A percentile compares a stretch with the other conserved stretches of the same genome.
Evolutionary conservation across 768 basidiomycete genomes (phyloP).

Genomic region (Clavaria fumosa): DNA sequence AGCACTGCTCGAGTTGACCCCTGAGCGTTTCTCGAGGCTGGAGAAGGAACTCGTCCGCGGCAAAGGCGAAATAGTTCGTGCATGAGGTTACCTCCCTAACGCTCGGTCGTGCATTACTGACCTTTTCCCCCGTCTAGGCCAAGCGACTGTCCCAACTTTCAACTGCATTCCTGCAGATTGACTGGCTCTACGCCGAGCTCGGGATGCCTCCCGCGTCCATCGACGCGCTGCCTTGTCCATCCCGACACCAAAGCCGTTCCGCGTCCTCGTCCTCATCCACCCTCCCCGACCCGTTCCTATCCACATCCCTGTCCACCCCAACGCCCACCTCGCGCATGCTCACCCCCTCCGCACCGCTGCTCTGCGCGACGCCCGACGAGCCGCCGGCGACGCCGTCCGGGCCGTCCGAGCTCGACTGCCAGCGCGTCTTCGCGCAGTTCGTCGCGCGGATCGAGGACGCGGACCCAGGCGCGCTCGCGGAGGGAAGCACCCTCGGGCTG

Average conservation of each 20-base stretch:
- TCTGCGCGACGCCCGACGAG: conserved; percentile 26
- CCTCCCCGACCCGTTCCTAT: conserved; percentile 32
- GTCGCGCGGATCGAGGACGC: conserved; percentile 46
- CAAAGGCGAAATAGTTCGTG: conserved; percentile 71
- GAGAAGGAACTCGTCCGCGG: conserved; percentile 78
- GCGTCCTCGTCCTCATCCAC: conserved; percentile 23
- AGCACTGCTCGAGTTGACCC: conserved; percentile 54
- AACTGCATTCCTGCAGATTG: conserved; percentile 54
- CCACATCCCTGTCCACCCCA: conserved; percentile 25
- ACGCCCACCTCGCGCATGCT: conserved; percentile 30
- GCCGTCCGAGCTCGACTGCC: conserved; percentile 31
- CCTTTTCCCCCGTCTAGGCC: conserved; percentile 27
- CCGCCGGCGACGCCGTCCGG: conserved; percentile 13
- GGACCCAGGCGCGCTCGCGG: conserved; percentile 30
- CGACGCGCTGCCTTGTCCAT: conserved; percentile 27
- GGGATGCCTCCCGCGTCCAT: conserved; percentile 50
- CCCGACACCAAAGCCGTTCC: conserved; percentile 19
- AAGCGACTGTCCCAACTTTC: conserved; percentile 56
- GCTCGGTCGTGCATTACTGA: conserved; percentile 1
- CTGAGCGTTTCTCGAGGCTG: conserved; percentile 63
- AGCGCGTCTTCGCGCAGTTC: conserved; percentile 46
- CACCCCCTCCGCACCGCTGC: conserved; percentile 22
- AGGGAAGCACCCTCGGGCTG: conserved; percentile 40
- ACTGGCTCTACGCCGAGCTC: conserved; percentile 72
- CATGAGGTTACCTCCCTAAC: no score